A percentile compares a stretch with the other conserved stretches of the same genome.
Conservation (phyloP, 2,329 filamentous ascomycete genomes). For the Cadophora gregata region DNA sequence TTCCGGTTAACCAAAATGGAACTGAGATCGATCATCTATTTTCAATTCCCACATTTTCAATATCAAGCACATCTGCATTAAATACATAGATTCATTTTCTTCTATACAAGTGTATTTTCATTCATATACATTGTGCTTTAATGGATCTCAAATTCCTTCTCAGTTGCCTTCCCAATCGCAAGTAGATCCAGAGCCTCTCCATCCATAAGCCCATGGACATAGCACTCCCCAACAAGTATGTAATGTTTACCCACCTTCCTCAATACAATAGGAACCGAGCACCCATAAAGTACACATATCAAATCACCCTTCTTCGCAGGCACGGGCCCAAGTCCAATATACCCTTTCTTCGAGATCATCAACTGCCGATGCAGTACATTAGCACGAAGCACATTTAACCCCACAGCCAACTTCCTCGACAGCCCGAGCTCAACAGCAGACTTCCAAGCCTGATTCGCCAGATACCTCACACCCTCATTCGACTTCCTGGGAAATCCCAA, state of each 20-base stretch:
- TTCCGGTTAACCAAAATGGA: conserved; percentile 28
- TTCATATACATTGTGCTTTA: background rate
- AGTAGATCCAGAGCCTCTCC: conserved; percentile 2
- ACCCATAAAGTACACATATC: conserved; percentile 14
- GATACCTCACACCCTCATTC: conserved; percentile 5
- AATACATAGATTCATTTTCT: background rate
- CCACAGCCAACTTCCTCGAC: conserved; percentile 2
- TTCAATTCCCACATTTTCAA: background rate
- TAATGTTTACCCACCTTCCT: conserved; percentile 8
- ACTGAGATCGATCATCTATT: conserved; percentile 2
- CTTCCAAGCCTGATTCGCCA: conserved; percentile 11
- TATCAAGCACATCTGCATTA: no score
- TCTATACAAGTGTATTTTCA: background rate
- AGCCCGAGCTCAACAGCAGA: conserved; percentile 3
- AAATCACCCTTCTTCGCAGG: conserved; percentile 3
- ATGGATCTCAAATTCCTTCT: conserved; percentile 10
- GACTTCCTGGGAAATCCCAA: conserved; percentile 8
- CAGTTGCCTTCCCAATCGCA: conserved; percentile 11
- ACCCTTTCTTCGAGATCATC: conserved; percentile 5
- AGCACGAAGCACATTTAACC: conserved; percentile 1
- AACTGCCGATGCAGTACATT: conserved; percentile 10
- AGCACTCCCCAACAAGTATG: conserved; percentile 12
- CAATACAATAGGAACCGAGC: background rate
- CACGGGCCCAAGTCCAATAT: conserved; percentile 6
- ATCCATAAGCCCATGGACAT: conserved; percentile 14